Base-by-base conservation (phyloP, 768 basidiomycete genomes). In the Favolaschia claudopus region DNA sequence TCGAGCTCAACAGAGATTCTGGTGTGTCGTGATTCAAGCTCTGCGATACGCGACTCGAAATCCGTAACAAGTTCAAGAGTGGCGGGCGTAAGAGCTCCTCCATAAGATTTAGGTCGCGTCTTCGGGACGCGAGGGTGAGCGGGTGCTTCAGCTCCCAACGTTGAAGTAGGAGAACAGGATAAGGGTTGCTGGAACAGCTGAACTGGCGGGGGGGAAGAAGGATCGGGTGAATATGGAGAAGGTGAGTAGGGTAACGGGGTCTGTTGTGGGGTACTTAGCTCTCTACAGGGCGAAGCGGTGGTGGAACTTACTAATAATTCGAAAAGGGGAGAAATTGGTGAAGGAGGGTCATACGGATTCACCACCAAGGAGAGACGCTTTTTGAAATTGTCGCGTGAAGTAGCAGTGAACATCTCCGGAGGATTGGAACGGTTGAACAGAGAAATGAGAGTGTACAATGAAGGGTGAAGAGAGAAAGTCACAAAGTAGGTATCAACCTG, bases 41-140 rank as follows among this genome's bases (percentile, higher is more conserved):
- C 50, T 5, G 65, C 69, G 20, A 70, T 68, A 15, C 64, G 55
- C 32, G 65, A 60, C 53, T 70, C 64, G 44, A 67, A 68, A 24
- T 65, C 62, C 19, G 62, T 59, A n/a, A 63, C 55, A 7, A 63
- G 54, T 10, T 51, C 50, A 17, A 67, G 59, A 33, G 62, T 50
- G 22, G 46, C 60, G 0, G 63, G 53, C n/a, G 63, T 65, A 20
- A 69, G 54, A 15, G 57, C 61, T 22, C 68, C 68, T 8, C 63
- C 66, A 36, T 65, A 62, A 2, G 68, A 67, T 28, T 65, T 65
- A 42, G 58, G 63, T 7, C 68, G 60, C 19, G 44, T 48, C 46
- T 27, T 48, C 7, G 49, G 28, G 8, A 40, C 17, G n/a, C 33
- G 28, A 32, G 36, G 8, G 13, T 15, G 7, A 2, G 32, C 37